Evolutionary conservation across 2,329 filamentous ascomycete genomes (phyloP), one percentile per base, ranked within the genome.

Genomic region (Aschersonia sp.): DNA sequence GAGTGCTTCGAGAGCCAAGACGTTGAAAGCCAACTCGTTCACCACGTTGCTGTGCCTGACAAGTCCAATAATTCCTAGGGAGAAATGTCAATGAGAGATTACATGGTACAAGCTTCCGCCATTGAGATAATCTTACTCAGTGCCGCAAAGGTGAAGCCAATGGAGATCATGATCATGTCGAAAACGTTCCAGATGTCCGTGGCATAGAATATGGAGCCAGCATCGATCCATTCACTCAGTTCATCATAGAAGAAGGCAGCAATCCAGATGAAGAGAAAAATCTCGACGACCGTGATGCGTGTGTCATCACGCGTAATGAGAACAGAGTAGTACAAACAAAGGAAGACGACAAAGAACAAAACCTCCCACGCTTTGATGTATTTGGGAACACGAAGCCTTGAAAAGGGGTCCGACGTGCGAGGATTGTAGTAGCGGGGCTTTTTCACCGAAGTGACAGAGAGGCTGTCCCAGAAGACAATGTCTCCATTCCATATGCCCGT

Each of bases 211-310:
- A 89, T 77, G 32, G 86, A 82, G 0, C 89, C 89, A 1, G 89
- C 87, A 66, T 95, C 87, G 46, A 80, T 74, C 67, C 87, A 87
- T 56, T 94, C 87, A 56, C 83, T 84, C 49, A 92, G 70, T 63
- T 89, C 88, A 55, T 95, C 88, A 58, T 92, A 94, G 40, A 84
- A 79, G 66, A 94, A 95, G 6, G 87, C 84, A 5, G 81, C 80
- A 55, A 95, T 83, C 84, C 87, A 95, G 45, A 94, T 64, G 59
- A 90, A 92, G 41, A 95, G 74, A 12, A 86, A 59, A 2, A 83
- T 66, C 61, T 95, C 88, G 14, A 81, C 68, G 0, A 70, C 59
- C 0, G 83, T 87, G 47, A 95, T 77, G 31, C 71, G 69, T 14
- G 72, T 69, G 7, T 79, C 74, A 53, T 84, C 79, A 51, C 85